These are phyloP conservation scores for Phaffomyces opuntiae DNA, from an alignment of 805 yeast species.

Conservation along the genomic window DNA sequence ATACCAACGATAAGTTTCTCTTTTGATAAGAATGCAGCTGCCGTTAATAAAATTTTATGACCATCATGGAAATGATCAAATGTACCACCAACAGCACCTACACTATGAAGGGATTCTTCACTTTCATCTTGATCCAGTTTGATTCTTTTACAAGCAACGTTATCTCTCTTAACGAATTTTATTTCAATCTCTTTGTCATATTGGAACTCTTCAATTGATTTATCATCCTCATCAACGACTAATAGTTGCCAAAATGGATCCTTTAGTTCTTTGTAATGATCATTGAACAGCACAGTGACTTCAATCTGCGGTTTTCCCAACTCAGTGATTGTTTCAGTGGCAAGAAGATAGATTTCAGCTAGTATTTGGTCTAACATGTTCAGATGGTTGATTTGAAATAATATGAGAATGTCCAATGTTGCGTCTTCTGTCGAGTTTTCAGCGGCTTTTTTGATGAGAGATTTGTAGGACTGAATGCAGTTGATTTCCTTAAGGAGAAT, in stretches of 20 bases:
- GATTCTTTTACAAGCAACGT: not conserved
- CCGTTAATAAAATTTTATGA: constrained; percentile 75
- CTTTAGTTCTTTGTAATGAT: constrained; percentile 15
- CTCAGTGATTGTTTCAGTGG: constrained; percentile 10
- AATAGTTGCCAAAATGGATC: constrained; percentile 17
- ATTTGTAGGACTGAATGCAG: constrained; percentile 13
- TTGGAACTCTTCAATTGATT: constrained; percentile 6
- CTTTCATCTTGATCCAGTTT: constrained; percentile 14
- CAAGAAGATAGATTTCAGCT: constrained; percentile 17
- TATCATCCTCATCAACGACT: constrained; percentile 13
- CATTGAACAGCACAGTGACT: constrained; percentile 19
- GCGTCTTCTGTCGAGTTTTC: constrained; percentile 8
- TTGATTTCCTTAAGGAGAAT: constrained; percentile 13
- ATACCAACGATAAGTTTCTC: constrained; percentile 67
- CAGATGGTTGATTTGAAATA: constrained; percentile 11
- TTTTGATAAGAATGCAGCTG: constrained; percentile 57
- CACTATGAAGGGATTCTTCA: constrained; percentile 24
- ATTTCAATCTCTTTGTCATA: constrained; percentile 8
- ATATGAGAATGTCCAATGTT: constrained; percentile 16
- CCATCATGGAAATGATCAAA: constrained; percentile 97
- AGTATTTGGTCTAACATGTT: constrained; percentile 17
- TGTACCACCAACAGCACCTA: constrained; percentile 85
- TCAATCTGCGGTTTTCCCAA: constrained; percentile 8
- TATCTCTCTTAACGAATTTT: constrained; percentile 8
- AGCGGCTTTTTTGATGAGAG: constrained; percentile 15